Evolutionary conservation across 345 rosid species (phyloP), one percentile per base, ranked within the genome.

Genomic region (Syzygium jambos): DNA sequence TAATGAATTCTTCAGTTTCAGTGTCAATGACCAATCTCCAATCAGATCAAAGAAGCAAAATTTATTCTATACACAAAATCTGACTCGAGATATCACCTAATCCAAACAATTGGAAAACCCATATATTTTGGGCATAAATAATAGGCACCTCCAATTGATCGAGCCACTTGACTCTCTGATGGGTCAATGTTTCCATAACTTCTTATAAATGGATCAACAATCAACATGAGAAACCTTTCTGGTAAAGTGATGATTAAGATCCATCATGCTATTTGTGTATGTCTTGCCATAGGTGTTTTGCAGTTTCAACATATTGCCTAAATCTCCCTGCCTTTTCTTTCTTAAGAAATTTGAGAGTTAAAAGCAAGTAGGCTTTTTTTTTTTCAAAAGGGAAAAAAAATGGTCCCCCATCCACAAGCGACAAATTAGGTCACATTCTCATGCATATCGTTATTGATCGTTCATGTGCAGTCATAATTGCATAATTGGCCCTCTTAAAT

Each of bases 1-100:
- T 10, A 23, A 11, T 23, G 63, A 57, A 23, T 25, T 23, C n/a
- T 56, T 56, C n/a, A 56, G 61, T 56, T 56, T 56, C n/a, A 56
- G 2, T 9, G 6, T 56, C 61, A 56, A 23, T 4, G 61, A 22
- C 61, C 61, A 9, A 9, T 22, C 61, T 57, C 13, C 29, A 57
- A 23, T 23, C 13, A 23, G 3, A 4, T 23, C 14, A 59, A 25
- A 25, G 15, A 27, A 27, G 65, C 65, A 27, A 59, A 10, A 10
- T 11, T 25, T 11, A 57, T 57, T 57, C 4, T 27, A 15, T 3
- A 27, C 34, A 0, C 17, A 3, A 61, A n/a, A n/a, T 25, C 0
- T 11, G 13, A 57, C 14, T 27, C 14, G 2, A 57, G 29, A 56
- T 1, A 56, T 56, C 5, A 25, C 61, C n/a, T 4, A 25, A 56